Percentiles rank a stretch among this genome's conserved stretches.
Conservation (phyloP, 2,329 filamentous ascomycete genomes). For the Colletotrichum endophyticum region DNA sequence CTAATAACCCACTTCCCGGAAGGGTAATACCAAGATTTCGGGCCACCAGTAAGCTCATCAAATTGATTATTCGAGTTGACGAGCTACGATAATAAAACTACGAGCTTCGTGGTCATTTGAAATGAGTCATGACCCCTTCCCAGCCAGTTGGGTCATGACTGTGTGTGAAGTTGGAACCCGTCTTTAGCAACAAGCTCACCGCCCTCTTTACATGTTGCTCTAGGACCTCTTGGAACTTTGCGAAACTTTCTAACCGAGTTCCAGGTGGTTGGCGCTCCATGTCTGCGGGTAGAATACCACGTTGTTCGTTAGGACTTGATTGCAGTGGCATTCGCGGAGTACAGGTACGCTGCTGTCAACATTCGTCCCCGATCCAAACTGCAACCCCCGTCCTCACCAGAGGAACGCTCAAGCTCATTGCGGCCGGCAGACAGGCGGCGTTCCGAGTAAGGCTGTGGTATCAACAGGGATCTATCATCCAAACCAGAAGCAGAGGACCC, state of each 20-base stretch:
- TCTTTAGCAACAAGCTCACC: background rate
- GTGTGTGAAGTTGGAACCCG: background rate
- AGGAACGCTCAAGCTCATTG: background rate
- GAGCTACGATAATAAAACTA: background rate
- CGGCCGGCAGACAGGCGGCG: background rate
- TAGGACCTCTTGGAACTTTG: background rate
- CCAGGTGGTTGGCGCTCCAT: background rate
- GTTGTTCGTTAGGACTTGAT: background rate
- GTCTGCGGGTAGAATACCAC: background rate
- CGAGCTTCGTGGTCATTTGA: background rate
- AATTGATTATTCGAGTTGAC: background rate
- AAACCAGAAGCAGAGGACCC: background rate
- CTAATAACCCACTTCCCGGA: background rate
- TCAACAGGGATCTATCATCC: background rate
- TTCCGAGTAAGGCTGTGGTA: background rate
- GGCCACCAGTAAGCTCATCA: constrained; percentile 1
- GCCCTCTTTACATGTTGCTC: background rate
- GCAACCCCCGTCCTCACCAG: background rate
- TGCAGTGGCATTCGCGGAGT: background rate
- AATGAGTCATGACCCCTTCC: constrained; percentile 11
- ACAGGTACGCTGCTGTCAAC: background rate
- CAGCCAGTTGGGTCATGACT: background rate
- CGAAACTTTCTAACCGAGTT: background rate
- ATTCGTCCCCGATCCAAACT: background rate
- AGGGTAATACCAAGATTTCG: background rate